A percentile compares a stretch with the other conserved stretches of the same genome.
These are phyloP conservation scores for Pyrenophora tritici-repentis DNA, from an alignment of 2,329 filamentous ascomycete species.

Conservation along the genomic window DNA sequence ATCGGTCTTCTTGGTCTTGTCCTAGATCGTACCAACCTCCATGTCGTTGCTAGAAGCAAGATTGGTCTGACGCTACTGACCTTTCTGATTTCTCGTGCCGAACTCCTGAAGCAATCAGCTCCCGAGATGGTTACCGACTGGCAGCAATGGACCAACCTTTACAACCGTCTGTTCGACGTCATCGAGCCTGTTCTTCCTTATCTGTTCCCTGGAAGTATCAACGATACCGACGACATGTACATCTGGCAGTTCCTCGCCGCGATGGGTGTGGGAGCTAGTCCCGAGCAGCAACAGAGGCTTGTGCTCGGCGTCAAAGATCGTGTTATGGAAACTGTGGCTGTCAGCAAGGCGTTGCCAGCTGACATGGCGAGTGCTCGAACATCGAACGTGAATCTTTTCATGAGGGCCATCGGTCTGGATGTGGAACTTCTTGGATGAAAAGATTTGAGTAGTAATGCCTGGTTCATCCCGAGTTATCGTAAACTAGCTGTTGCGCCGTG, in stretches of 20 bases:
- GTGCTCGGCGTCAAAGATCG: slow-evolving; percentile 97
- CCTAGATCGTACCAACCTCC: slow-evolving; percentile 78
- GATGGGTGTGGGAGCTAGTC: slow-evolving; percentile 89
- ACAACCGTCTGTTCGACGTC: slow-evolving; percentile 84
- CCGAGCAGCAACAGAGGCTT: slow-evolving; percentile 91
- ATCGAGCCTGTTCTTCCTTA: slow-evolving; percentile 82
- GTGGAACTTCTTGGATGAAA: slow-evolving; percentile 73
- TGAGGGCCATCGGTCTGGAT: slow-evolving; percentile 98
- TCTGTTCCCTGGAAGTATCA: slow-evolving; percentile 91
- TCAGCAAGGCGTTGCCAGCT: slow-evolving; percentile 85
- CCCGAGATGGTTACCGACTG: slow-evolving; percentile 69
- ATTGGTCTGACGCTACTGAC: slow-evolving; percentile 90
- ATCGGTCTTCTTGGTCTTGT: slow-evolving; percentile 87
- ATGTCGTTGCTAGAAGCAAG: slow-evolving; percentile 81
- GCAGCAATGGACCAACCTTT: slow-evolving; percentile 79
- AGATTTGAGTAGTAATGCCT: background rate
- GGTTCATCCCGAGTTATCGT: slow-evolving; percentile 5
- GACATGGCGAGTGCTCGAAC: slow-evolving; percentile 84
- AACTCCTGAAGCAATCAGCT: slow-evolving; percentile 84
- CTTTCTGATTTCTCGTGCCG: slow-evolving; percentile 90
- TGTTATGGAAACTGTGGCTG: slow-evolving; percentile 90
- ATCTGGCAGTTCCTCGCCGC: slow-evolving; percentile 98
- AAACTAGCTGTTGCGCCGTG: background rate
- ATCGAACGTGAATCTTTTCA: slow-evolving; percentile 95
- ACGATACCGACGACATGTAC: slow-evolving; percentile 89